Base-by-base conservation (phyloP, 2,329 filamentous ascomycete species). In the Elsinoe fawcettii region DNA sequence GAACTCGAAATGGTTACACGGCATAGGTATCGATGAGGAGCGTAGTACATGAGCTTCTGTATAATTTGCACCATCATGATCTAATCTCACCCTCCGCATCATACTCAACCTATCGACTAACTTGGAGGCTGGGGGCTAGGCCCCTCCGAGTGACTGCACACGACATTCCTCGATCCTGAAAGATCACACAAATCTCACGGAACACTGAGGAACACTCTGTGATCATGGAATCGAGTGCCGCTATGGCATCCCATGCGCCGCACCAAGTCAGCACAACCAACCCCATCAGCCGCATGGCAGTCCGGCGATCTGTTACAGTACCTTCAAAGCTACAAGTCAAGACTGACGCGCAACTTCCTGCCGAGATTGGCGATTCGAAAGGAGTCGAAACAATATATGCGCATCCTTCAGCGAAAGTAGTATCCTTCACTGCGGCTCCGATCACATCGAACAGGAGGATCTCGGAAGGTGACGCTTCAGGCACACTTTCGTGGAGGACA, bases 361-460 rank as follows among this genome's bases (percentile, higher is more conserved):
- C 63, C 16, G 66, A 66, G 25, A 68, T 70, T 53, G 67, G 67
- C n/a, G 69, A 72, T 8, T 68, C 67, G 14, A 69, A 69, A 60
- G 70, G 70, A 57, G 77, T 88, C 63, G 86, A 89, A 69, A 88
- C 84, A 1, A 79, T 95, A 4, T 93, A 88, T 68, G 83, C 81
- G 58, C 87, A 91, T 65, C 81, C 85, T 0, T 82, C 80, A 43
- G 84, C 84, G 59, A 89, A 85, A 66, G 88, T 95, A 60, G 77
- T 87, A 54, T 80, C 82, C 57, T 87, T 88, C 69, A 79, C 70
- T 55, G 69, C 74, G 32, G 61, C 67, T 14, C 59, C 70, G 3
- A 61, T 64, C 20, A 58, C 66, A 12, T 65, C 69, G 7, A 63
- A 70, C 47, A 67, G 66, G 16, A 63, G 64, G 55, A 55, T 27